Evolutionary conservation across 768 basidiomycete species (phyloP).

Genomic region (Thelephora ganbajun): DNA sequence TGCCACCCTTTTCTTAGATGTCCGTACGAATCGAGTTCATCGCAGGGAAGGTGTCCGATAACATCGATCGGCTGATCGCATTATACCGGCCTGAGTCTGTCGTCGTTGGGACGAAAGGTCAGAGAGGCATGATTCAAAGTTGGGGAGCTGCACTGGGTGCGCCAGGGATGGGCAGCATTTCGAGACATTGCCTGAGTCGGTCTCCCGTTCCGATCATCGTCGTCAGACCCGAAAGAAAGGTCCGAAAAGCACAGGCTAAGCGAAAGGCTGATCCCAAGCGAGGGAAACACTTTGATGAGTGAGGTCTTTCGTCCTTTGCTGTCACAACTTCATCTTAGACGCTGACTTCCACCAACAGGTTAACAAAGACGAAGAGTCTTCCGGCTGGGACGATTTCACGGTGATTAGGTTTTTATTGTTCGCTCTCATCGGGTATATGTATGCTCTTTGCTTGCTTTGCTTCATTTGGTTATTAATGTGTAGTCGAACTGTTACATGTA

Average conservation of each 20-base stretch:
- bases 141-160: slow-evolving; percentile 37
- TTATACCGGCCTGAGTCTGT: slow-evolving; percentile 86
- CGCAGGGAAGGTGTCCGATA: slow-evolving; percentile 79
- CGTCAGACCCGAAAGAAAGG: slow-evolving; percentile 79
- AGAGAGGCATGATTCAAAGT: slow-evolving; percentile 36
- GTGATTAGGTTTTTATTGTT: too few species aligned
- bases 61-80: slow-evolving; percentile 84
- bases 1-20: slow-evolving; percentile 29
- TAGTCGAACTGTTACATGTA: too few species aligned
- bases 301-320: slow-evolving; percentile 10
- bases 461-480: too few species aligned
- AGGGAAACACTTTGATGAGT: slow-evolving; percentile 70
- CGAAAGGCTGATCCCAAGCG: slow-evolving; percentile 81
- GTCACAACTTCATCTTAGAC: neutral
- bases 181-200: slow-evolving; percentile 70
- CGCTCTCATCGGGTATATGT: too few species aligned
- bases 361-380: neutral
- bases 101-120: slow-evolving; percentile 83
- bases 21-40: slow-evolving; percentile 91
- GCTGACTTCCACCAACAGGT: neutral
- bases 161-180: slow-evolving; percentile 49
- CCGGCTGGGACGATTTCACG: neutral
- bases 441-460: too few species aligned
- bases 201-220: slow-evolving; percentile 96
- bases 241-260: slow-evolving; percentile 75